Evolutionary conservation across 1,284 basidiomycete species (phyloP), one percentile per base, ranked within the genome.

Genomic region (Cronartium ribicola): DNA sequence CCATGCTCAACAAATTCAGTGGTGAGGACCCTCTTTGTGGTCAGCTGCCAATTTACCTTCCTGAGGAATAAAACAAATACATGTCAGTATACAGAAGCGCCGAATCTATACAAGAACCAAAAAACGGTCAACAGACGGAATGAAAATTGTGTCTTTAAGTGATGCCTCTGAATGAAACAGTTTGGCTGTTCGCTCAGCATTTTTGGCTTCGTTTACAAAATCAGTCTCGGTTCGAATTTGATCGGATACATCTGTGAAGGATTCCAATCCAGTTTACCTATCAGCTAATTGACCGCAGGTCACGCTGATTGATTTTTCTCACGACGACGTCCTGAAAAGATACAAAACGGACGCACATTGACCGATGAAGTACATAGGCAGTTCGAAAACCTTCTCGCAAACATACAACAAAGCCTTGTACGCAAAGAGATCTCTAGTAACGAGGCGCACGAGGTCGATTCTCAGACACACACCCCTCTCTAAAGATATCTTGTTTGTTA

Each of bases 151-250:
- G 59, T 87, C 85, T 8, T 85, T 80, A 5, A 94, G 85, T 39
- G 85, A 84, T 0, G 90, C 88, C 76, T 91, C 90, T 6, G 82
- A 79, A 29, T 84, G 84, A 67, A 91, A 82, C 77, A 86, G 87
- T 20, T 82, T 79, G 1, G 88, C 85, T 0, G 88, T 90, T 73
- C 83, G 84, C 48, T 82, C 82, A 0, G 90, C 86, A 77, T 91
- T 91, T 63, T 83, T 78, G 0, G 88, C 88, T 81, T 95, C 92
- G 61, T 87, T 83, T 36, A 85, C 80, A 78, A 94, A 93, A 78
- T 92, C 88, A 0, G 92, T 87, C 79, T 95, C 92, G 70, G 87
- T 85, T 3, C 89, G 85, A 75, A 94, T 86, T 79, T 93, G 91
- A 62, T 88, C 86, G 0, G 88, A 88, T 57, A 94, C 86, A 79